A percentile compares a stretch with the other conserved stretches of the same genome.
phyloP scores from a whole-genome alignment of 768 basidiomycete species.

The Tulasnella sp. region DNA sequence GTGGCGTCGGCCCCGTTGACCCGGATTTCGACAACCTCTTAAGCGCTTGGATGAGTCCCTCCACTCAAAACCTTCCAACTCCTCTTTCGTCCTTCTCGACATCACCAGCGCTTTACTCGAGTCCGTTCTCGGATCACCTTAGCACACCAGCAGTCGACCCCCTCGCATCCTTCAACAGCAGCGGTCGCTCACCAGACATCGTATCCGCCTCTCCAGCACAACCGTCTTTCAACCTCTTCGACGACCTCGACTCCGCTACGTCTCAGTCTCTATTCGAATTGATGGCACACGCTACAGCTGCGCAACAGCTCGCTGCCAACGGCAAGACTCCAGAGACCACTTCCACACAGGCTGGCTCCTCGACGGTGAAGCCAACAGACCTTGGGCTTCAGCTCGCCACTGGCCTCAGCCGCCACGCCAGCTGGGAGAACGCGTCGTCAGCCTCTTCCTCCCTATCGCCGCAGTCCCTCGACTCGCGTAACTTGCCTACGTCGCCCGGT shows the following conservation, averaged over 20 bases:
- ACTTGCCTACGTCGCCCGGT: neutral
- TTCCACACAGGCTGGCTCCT: neutral
- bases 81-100: constrained; percentile 18
- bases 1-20: constrained; percentile 10
- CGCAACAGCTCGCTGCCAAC: neutral
- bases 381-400: neutral
- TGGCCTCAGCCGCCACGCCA: neutral
- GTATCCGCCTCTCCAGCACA: neutral
- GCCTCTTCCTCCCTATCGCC: constrained; percentile 7
- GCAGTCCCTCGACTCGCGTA: constrained; percentile 4
- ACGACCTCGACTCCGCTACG: constrained; percentile 2
- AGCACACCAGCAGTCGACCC: constrained; percentile 4
- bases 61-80: constrained; percentile 19
- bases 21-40: constrained; percentile 20
- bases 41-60: constrained; percentile 9
- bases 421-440: constrained; percentile 21
- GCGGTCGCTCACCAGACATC: neutral
- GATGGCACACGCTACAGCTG: neutral
- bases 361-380: neutral
- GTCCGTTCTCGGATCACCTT: constrained; percentile 13
- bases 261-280: neutral
- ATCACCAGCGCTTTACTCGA: constrained; percentile 19
- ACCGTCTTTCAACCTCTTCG: constrained; percentile 13
- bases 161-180: neutral
- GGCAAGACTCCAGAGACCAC: neutral